A percentile compares a stretch with the other conserved stretches of the same genome.
Conservation (phyloP, 2,329 filamentous ascomycete species). For the Cercospora sesami region DNA sequence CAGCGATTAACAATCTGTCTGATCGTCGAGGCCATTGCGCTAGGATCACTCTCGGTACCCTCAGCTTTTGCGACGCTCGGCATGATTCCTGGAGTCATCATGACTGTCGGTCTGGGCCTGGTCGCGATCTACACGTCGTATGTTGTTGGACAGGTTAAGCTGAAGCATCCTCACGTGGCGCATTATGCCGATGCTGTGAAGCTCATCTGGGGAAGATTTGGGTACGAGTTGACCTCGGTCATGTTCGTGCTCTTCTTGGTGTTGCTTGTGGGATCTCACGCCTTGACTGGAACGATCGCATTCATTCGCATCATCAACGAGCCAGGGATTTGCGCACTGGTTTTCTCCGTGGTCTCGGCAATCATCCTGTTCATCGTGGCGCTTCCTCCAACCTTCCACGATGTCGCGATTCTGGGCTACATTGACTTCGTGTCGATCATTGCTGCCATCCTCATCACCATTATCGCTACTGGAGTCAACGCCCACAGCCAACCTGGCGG, state of each 20-base stretch:
- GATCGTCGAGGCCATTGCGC: slow-evolving; percentile 61
- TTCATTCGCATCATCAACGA: slow-evolving; percentile 45
- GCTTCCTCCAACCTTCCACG: slow-evolving; percentile 40
- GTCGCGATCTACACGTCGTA: slow-evolving; percentile 63
- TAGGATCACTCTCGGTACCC: slow-evolving; percentile 60
- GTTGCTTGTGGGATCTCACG: slow-evolving; percentile 48
- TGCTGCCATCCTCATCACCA: slow-evolving; percentile 39
- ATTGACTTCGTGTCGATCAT: slow-evolving; percentile 42
- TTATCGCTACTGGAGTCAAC: slow-evolving; percentile 39
- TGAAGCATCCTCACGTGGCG: slow-evolving; percentile 47
- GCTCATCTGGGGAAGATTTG: slow-evolving; percentile 46
- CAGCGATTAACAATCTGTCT: slow-evolving; percentile 47
- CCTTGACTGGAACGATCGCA: slow-evolving; percentile 49
- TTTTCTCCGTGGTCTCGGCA: slow-evolving; percentile 48
- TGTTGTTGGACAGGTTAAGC: slow-evolving; percentile 62
- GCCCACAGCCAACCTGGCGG: slow-evolving; percentile 34
- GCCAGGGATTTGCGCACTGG: slow-evolving; percentile 43
- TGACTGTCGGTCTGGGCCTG: slow-evolving; percentile 56
- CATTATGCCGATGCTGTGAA: slow-evolving; percentile 49
- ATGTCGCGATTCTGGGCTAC: slow-evolving; percentile 41
- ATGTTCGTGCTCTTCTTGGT: slow-evolving; percentile 49
- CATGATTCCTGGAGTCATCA: slow-evolving; percentile 56
- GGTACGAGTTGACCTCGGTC: slow-evolving; percentile 45
- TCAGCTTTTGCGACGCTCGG: slow-evolving; percentile 57
- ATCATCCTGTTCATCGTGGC: slow-evolving; percentile 42